phyloP scores from a whole-genome alignment of 129 eudicot species.

The Lonicera japonica region DNA sequence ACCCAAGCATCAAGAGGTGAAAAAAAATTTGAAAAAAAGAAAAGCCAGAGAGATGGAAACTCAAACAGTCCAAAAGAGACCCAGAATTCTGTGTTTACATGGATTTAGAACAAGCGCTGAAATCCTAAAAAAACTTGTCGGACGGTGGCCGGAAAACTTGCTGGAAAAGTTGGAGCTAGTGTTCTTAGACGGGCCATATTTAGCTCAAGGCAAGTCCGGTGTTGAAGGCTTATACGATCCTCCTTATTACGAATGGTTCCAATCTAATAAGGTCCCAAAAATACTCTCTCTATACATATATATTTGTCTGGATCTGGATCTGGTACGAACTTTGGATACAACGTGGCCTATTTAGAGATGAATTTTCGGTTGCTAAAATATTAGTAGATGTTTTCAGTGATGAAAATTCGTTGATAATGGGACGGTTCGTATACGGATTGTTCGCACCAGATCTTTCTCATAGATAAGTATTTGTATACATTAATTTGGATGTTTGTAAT shows the following conservation, averaged over 20 bases:
- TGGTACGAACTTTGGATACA: too few relatives aligned
- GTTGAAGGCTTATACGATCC: slow-evolving; percentile 33
- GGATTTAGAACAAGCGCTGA: slow-evolving; percentile 17
- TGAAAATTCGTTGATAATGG: too few relatives aligned
- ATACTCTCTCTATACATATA: neutral
- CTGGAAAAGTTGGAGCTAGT: slow-evolving; percentile 20
- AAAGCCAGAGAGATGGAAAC: neutral
- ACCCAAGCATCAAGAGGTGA: too few relatives aligned
- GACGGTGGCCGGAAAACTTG: slow-evolving; percentile 17
- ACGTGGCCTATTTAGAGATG: too few relatives aligned
- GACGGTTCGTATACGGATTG: too few relatives aligned
- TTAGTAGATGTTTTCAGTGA: too few relatives aligned
- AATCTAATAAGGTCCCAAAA: slow-evolving; percentile 29
- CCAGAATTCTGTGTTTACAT: slow-evolving; percentile 25
- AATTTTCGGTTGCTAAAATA: too few relatives aligned
- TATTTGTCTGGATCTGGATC: too few relatives aligned
- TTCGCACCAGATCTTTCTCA: too few relatives aligned
- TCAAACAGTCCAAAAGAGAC: slow-evolving; percentile 6
- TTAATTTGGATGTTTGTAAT: too few relatives aligned
- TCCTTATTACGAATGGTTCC: slow-evolving; percentile 49
- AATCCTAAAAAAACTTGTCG: slow-evolving; percentile 9
- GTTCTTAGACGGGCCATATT: slow-evolving; percentile 20
- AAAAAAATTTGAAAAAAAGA: too few relatives aligned
- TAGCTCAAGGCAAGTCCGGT: slow-evolving; percentile 14
- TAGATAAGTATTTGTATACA: too few relatives aligned